These are phyloP conservation scores for Rhizophagus prolifer DNA, from an alignment of 192 early-diverging fungal species.

Conservation along the genomic window DNA sequence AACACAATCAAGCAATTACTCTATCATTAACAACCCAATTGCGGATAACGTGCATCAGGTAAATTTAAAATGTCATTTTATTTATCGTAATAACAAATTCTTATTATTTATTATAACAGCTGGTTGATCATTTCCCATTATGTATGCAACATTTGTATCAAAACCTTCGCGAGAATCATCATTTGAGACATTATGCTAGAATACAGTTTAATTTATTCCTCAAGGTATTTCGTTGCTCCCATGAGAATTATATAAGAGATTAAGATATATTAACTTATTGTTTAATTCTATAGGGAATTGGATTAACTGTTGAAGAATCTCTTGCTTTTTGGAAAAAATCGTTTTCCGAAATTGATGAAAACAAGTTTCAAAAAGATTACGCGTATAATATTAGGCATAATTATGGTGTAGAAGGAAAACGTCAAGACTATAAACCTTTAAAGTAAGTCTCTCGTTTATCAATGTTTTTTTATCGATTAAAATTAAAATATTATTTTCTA, in stretches of 20 bases:
- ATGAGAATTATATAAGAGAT: not conserved
- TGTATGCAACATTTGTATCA: constrained; percentile 88
- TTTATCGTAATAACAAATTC: not conserved
- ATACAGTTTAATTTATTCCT: constrained; percentile 94
- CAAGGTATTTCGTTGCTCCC: constrained; percentile 50
- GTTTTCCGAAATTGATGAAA: constrained; percentile 78
- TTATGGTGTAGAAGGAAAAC: constrained; percentile 93
- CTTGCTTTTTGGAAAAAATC: constrained; percentile 88
- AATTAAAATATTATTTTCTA: not conserved
- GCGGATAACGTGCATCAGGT: constrained; percentile 68
- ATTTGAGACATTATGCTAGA: constrained; percentile 84
- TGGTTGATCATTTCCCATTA: constrained; percentile 77
- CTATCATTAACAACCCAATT: constrained; percentile 54
- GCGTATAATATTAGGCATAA: constrained; percentile 95
- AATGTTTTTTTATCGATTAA: not conserved
- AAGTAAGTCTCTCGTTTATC: constrained; percentile 38
- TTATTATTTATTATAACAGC: constrained; percentile 19
- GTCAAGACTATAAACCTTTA: constrained; percentile 75
- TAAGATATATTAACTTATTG: not conserved
- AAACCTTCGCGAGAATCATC: constrained; percentile 68
- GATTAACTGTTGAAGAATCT: constrained; percentile 85
- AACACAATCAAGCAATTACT: constrained; percentile 56
- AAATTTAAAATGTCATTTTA: constrained; percentile 19
- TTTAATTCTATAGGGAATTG: constrained; percentile 60
- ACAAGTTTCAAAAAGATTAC: constrained; percentile 91